Percentiles rank a stretch among this genome's conserved stretches.
These are phyloP conservation scores for Apostasia ramifera DNA, from an alignment of 106 monocot species.

Conservation along the genomic window DNA sequence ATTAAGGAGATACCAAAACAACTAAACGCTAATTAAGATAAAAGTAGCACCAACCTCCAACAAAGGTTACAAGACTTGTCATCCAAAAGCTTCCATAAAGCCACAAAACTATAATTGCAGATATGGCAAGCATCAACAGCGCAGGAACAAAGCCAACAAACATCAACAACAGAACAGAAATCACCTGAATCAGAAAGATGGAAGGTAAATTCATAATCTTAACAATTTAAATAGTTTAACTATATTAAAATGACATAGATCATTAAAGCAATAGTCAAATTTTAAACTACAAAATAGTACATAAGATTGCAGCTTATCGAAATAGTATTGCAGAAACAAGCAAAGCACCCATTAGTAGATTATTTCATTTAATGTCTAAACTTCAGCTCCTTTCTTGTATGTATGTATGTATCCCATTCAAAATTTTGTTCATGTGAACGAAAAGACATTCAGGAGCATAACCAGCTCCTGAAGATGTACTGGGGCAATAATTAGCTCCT, in stretches of 20 bases:
- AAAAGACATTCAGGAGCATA: no score
- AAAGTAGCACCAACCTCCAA: slow-evolving; percentile 44
- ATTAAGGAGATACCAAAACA: neutral
- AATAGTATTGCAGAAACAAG: no score
- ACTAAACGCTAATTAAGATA: neutral
- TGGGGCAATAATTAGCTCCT: no score
- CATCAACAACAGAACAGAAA: slow-evolving; percentile 27
- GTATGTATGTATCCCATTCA: no score
- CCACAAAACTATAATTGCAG: slow-evolving; percentile 51
- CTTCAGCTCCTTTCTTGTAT: no score
- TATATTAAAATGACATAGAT: neutral
- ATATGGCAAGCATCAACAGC: slow-evolving; percentile 35
- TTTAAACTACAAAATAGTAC: neutral
- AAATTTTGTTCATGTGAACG: no score
- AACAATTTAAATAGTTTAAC: neutral
- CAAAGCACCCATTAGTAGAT: no score
- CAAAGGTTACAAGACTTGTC: slow-evolving; percentile 46
- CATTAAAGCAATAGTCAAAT: slow-evolving; percentile 1
- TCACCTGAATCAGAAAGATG: slow-evolving; percentile 35
- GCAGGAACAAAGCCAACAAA: slow-evolving; percentile 62
- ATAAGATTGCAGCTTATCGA: no score
- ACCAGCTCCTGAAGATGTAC: no score
- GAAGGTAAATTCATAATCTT: neutral
- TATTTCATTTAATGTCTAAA: no score
- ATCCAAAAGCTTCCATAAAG: slow-evolving; percentile 90